phyloP scores from a whole-genome alignment of 169 alveolate species.

The Plasmodium relictum region DNA sequence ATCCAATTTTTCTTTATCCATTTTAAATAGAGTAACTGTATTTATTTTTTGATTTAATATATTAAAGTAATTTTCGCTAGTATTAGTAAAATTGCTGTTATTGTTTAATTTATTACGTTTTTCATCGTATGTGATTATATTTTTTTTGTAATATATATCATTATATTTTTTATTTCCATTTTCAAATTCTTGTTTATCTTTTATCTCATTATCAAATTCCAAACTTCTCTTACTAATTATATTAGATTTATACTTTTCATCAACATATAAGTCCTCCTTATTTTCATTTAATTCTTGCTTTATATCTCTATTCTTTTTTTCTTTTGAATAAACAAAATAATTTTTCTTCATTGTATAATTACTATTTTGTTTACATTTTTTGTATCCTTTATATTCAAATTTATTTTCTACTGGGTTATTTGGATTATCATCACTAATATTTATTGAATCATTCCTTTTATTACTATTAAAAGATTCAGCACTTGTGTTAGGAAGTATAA shows the following conservation, averaged over 20 bases:
- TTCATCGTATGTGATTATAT: neutral
- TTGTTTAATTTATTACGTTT: neutral
- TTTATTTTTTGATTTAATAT: neutral
- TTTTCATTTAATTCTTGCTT: neutral
- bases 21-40: constrained; percentile 11
- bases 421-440: neutral
- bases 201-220: neutral
- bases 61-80: neutral
- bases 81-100: neutral
- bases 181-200: neutral
- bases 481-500: neutral
- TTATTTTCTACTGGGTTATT: neutral
- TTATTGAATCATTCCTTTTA: neutral
- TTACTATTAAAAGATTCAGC: neutral
- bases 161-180: neutral
- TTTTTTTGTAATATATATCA: neutral
- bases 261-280: neutral
- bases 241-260: neutral
- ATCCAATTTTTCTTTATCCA: constrained; percentile 12
- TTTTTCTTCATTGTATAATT: no score
- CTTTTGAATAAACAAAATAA: no score
- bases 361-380: neutral
- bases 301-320: neutral
- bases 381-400: neutral
- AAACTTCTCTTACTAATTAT: neutral